Evolutionary conservation across 495 filamentous ascomycete genomes (phyloP).

Genomic region (Margaritispora aquatica): DNA sequence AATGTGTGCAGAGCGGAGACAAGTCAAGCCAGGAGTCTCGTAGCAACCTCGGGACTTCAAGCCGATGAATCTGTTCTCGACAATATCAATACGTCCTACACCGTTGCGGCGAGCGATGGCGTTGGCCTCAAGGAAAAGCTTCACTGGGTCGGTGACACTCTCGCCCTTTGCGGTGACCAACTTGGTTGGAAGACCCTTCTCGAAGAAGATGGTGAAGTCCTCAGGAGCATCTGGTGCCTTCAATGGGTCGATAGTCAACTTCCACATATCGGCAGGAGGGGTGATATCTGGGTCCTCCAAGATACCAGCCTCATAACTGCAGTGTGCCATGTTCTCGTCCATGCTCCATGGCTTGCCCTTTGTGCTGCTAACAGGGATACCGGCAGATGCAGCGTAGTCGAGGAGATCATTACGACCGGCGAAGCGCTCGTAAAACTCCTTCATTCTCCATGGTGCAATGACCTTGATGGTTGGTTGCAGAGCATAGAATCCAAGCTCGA

Average conservation of each 20-base stretch:
- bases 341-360: conserved; percentile 82
- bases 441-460: conserved; percentile 84
- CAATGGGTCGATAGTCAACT: conserved; percentile 65
- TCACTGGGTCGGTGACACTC: conserved; percentile 65
- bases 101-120: conserved; percentile 70
- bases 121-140: conserved; percentile 77
- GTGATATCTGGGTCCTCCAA: conserved; percentile 60
- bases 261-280: conserved; percentile 82
- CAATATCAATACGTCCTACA: conserved; percentile 86
- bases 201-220: conserved; percentile 74
- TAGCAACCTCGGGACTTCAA: conserved; percentile 90
- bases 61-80: conserved; percentile 82
- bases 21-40: conserved; percentile 66
- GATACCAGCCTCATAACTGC: conserved; percentile 82
- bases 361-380: conserved; percentile 81
- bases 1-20: conserved; percentile 68
- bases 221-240: conserved; percentile 70
- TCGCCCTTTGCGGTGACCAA: conserved; percentile 57
- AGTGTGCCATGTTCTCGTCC: conserved; percentile 91
- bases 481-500: conserved; percentile 70
- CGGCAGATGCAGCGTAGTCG: conserved; percentile 70
- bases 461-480: conserved; percentile 73
- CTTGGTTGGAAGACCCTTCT: conserved; percentile 78
- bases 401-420: conserved; percentile 82
- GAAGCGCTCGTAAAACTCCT: conserved; percentile 78